Percentiles rank a stretch among this genome's conserved stretches.
phyloP scores from a whole-genome alignment of 1,139 yeast genomes.

The Suhomyces wounanorum region DNA sequence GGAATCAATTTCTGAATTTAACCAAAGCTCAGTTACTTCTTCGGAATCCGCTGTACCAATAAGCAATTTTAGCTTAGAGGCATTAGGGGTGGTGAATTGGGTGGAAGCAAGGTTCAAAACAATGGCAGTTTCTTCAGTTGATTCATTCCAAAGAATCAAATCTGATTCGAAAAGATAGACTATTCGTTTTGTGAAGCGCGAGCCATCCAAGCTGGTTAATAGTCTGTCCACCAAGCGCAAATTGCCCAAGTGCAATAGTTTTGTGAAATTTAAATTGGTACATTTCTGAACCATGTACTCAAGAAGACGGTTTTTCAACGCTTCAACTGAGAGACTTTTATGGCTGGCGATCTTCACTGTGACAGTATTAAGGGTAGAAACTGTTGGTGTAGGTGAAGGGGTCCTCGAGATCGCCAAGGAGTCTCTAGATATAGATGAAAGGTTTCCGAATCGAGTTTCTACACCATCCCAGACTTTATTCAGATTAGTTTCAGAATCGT shows the following conservation, averaged over 20 bases:
- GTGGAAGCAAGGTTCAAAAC: conserved; percentile 5
- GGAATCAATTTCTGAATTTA: conserved; percentile 26
- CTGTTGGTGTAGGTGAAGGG: conserved; percentile 21
- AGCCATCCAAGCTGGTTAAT: conserved; percentile 20
- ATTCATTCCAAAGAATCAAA: conserved; percentile 26
- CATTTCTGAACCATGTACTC: conserved; percentile 30
- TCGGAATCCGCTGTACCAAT: background rate
- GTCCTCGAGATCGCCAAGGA: conserved; percentile 2
- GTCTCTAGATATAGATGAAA: conserved; percentile 1
- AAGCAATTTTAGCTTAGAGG: conserved; percentile 22
- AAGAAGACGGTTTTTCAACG: conserved; percentile 33
- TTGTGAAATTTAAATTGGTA: conserved; percentile 25
- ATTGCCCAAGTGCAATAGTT: conserved; percentile 34
- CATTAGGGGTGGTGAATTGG: conserved; percentile 20
- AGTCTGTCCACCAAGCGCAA: conserved; percentile 42
- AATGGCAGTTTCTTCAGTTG: conserved; percentile 7
- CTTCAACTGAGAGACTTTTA: conserved; percentile 24
- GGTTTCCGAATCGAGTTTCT: background rate
- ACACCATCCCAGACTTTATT: background rate
- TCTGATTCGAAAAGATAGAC: conserved; percentile 40
- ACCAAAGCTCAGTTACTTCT: conserved; percentile 14
- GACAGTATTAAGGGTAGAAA: conserved; percentile 18
- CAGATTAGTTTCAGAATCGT: background rate
- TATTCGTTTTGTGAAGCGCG: conserved; percentile 16
- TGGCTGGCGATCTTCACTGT: conserved; percentile 22